Evolutionary conservation across 148 eudicot species (phyloP), one percentile per base, ranked within the genome.

Genomic region (Fagopyrum esculentum): DNA sequence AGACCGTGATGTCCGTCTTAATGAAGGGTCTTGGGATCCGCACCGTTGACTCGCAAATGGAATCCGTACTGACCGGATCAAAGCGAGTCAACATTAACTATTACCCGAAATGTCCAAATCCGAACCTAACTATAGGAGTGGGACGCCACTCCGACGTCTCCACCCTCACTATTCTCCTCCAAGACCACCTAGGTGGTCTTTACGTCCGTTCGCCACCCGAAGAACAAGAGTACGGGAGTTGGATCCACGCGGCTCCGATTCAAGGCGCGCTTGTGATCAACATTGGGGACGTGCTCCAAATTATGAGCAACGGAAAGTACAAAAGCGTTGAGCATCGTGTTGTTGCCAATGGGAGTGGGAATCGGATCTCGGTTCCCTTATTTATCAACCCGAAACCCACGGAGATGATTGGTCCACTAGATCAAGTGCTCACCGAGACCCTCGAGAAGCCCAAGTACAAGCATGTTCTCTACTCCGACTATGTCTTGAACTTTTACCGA

Each of bases 261-360:
- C 47, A 15, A 0, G 91, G 89, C 12, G 80, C 91, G 1, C 78
- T 88, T 0, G 89, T 86, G 55, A 83, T 88, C 70, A 88, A 88
- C 70, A 61, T 88, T 4, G 91, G 91, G 1, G 89, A 88, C 70
- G 85, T 83, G 10, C 75, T 88, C 26, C 87, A 86, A 46, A 86
- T 88, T n/a, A 68, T 88, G 85, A 88, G 91, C 81, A 88, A 88
- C n/a, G 91, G 85, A 3, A 73, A 71, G 74, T 88, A 88, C 83
- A 80, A 88, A 57, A 85, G 89, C 60, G 74, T 86, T 10, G 88
- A 86, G 80, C 92, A 88, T 10, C 75, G 88, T 1, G 92, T 81
- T 15, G 74, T 79, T 30, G 84, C 92, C 0, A 88, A 81, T 50
- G 89, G 79, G 10, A 72, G 29, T 15, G 76, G 56, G 8, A 75